phyloP scores from a whole-genome alignment of 176 grass and related monocot genomes.

The Dactylis glomerata region DNA sequence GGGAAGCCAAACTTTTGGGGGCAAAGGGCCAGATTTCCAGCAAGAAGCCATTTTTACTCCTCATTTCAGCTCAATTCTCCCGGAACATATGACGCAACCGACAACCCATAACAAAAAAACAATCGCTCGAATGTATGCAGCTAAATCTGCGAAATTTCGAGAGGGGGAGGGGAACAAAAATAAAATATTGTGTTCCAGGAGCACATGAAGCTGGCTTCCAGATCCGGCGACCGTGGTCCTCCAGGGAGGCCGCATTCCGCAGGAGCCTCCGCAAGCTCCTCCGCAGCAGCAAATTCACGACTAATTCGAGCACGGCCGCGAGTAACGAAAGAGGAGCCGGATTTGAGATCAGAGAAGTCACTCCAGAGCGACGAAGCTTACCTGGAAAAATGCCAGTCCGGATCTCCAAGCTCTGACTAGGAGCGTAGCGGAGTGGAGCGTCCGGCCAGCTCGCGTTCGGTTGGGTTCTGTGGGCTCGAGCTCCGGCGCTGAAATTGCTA shows the following conservation, averaged over 20 bases:
- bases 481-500: background rate
- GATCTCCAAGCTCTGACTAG: slow-evolving; percentile 23
- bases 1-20: background rate
- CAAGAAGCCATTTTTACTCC: slow-evolving; percentile 10
- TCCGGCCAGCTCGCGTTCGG: background rate
- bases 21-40: slow-evolving; percentile 9
- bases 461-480: background rate
- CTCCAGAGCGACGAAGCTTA: background rate
- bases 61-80: background rate
- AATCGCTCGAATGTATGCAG: background rate
- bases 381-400: slow-evolving; percentile 31
- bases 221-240: slow-evolving; percentile 24
- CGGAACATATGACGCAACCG: background rate
- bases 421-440: background rate
- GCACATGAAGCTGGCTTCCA: slow-evolving; percentile 2
- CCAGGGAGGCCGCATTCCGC: slow-evolving; percentile 36
- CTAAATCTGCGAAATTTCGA: slow-evolving; percentile 7
- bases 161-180: no score
- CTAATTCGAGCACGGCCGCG: background rate
- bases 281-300: background rate
- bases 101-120: background rate
- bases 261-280: background rate
- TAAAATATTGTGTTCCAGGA: background rate
- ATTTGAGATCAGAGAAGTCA: slow-evolving; percentile 4
- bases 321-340: background rate